Percentiles rank a stretch among this genome's conserved stretches.
These are phyloP conservation scores for Carpinus viminea DNA, from an alignment of 306 rosid species.

Conservation along the genomic window DNA sequence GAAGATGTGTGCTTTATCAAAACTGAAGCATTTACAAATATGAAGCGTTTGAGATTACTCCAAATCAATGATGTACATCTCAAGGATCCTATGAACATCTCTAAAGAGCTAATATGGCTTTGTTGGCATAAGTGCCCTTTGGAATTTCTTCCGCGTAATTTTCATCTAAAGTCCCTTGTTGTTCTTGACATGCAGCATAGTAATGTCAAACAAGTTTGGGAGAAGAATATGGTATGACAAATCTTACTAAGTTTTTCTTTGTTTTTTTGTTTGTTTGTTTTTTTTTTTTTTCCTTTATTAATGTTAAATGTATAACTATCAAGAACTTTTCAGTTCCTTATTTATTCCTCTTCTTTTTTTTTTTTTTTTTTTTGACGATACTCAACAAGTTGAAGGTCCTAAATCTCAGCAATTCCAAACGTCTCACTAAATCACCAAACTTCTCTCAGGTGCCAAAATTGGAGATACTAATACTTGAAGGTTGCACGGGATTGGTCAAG, in stretches of 20 bases:
- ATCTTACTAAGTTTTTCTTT: not conserved
- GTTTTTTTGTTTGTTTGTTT: no score
- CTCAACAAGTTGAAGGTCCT: not conserved
- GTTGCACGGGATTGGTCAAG: not conserved
- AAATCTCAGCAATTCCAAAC: not conserved
- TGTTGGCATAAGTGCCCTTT: not conserved
- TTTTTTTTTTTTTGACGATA: not conserved
- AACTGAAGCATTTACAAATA: not conserved
- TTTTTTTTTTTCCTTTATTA: not conserved
- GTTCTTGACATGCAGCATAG: not conserved
- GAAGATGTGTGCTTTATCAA: not conserved
- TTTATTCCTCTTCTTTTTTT: no score
- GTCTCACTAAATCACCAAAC: not conserved
- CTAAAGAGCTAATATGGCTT: not conserved
- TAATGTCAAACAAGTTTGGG: not conserved
- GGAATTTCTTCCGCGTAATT: not conserved
- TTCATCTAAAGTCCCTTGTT: not conserved
- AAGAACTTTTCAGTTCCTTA: no score
- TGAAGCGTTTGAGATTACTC: not conserved
- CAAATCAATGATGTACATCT: not conserved
- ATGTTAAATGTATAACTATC: not conserved
- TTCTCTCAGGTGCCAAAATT: not conserved
- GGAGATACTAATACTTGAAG: not conserved
- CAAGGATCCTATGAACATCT: not conserved
- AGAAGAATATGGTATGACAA: not conserved